Evolutionary conservation across 768 basidiomycete genomes (phyloP).

Genomic region (Boletus subcaerulescens): DNA sequence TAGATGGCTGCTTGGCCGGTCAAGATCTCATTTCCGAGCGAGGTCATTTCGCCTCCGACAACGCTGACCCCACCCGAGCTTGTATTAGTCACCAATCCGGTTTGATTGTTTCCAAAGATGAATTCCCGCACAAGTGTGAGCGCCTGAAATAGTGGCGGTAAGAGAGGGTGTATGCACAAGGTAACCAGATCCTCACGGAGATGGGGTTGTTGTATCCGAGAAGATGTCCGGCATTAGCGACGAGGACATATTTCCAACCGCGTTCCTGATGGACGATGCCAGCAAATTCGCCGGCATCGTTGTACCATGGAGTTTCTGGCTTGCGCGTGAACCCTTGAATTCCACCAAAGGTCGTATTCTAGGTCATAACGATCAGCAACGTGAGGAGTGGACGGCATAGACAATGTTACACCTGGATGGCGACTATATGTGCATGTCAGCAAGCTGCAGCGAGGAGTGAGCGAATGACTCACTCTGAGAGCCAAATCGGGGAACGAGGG

Average conservation of each 20-base stretch:
- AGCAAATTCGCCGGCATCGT: conserved; percentile 52
- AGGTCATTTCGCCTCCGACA: conserved; percentile 48
- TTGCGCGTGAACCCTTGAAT: conserved; percentile 69
- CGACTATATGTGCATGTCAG: conserved; percentile 35
- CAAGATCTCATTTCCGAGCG: conserved; percentile 45
- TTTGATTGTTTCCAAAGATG: conserved; percentile 59
- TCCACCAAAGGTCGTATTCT: conserved; percentile 83
- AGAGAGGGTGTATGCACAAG: not conserved
- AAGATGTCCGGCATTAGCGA: conserved; percentile 39
- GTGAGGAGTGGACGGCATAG: not conserved
- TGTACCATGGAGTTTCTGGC: conserved; percentile 65
- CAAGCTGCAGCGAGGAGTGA: not conserved
- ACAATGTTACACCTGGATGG: conserved; percentile 45
- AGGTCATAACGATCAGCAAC: not conserved
- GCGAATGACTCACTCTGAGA: conserved; percentile 49
- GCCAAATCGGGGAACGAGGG: conserved; percentile 56
- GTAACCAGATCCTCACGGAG: conserved; percentile 38
- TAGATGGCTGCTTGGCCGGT: conserved; percentile 54
- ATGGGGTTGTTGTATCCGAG: conserved; percentile 33
- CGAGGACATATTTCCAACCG: conserved; percentile 47
- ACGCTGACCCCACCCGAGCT: conserved; percentile 29
- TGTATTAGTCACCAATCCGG: conserved; percentile 48
- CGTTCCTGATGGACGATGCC: conserved; percentile 76
- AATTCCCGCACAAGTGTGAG: conserved; percentile 62
- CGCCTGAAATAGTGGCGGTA: conserved; percentile 38